phyloP scores from a whole-genome alignment of 768 basidiomycete genomes.

The Fistulinella prunicolor region DNA sequence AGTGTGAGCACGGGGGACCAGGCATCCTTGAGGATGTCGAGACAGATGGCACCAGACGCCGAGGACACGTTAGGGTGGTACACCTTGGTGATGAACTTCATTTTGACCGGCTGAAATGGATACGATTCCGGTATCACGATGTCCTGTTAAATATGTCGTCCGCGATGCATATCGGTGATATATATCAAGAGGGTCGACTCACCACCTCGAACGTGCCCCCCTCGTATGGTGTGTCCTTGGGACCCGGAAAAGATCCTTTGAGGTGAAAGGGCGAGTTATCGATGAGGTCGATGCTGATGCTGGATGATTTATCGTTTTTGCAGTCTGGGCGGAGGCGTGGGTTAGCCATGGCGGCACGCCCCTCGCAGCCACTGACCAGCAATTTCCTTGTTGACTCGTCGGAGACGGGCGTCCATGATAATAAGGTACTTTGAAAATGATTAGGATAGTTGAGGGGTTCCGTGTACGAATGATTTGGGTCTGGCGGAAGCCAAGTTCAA shows the following conservation, averaged over 20 bases:
- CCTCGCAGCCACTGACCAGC: constrained; percentile 49
- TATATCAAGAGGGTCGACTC: constrained; percentile 37
- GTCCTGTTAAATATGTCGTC: constrained; percentile 50
- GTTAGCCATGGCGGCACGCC: constrained; percentile 4
- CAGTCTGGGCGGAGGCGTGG: constrained; percentile 55
- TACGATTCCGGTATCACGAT: constrained; percentile 91
- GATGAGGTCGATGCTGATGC: constrained; percentile 81
- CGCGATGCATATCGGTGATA: constrained; percentile 1
- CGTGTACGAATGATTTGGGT: background rate
- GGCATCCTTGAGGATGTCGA: constrained; percentile 83
- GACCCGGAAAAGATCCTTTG: constrained; percentile 87
- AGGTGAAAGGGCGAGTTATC: constrained; percentile 91
- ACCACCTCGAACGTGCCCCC: constrained; percentile 92
- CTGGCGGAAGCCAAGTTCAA: background rate
- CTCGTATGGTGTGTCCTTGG: constrained; percentile 89
- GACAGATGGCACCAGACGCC: constrained; percentile 91
- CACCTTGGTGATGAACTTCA: constrained; percentile 97
- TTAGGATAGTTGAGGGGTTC: background rate
- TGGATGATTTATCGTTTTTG: constrained; percentile 91
- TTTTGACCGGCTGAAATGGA: constrained; percentile 93
- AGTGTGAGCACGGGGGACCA: constrained; percentile 95
- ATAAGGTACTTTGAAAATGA: background rate
- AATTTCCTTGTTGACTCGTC: constrained; percentile 94
- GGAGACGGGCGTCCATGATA: constrained; percentile 82
- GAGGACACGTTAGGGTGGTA: constrained; percentile 97